Base-by-base conservation (phyloP, 2,329 filamentous ascomycete species). In the Fusarium nurragi region DNA sequence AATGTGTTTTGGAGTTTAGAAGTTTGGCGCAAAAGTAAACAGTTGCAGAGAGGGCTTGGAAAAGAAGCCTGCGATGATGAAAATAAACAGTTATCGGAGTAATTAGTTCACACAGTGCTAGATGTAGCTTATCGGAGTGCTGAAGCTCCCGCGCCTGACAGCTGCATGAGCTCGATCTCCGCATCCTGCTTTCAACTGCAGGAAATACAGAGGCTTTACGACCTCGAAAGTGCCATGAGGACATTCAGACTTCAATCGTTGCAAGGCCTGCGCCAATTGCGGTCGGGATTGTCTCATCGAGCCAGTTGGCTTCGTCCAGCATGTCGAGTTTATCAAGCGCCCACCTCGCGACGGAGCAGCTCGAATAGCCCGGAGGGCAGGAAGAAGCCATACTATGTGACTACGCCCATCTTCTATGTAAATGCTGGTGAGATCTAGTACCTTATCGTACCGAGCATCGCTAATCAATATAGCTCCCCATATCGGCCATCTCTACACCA, bases 381-480 rank as follows among this genome's bases (percentile, higher is more conserved):
- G 5, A 16, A 73, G 60, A 98, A 98, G 80, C 93, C 94, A 10
- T 97, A 90, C 81, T 99, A 98, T 82, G 84, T 97, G 72, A 98
- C 95, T 6, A 96, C 93, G 10, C 95, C 95, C 4, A 99, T 99
- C 57, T 99, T 98, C 82, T 99, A 99, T 78, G 95, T 99, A 80
- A 99, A 99, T 85, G 92, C 94, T 53, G 88, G 92, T 94, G 80
- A 69, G 64, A 55, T 28, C 1, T n/a, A 9, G 39, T 28, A 11
- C 3, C 12, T 0, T 30, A 3, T 4, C 23, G n/a, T 23, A 18
- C 16, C 12, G 14, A 10, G 0, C 3, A 6, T 16, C 23, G 21
- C 53, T 63, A 36, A 68, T 41, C 50, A 13, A 10, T n/a, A 2
- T 10, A 94, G 93, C 92, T 41, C 95, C 95, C 47, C 95, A 99